A percentile compares a stretch with the other conserved stretches of the same genome.
Conservation (phyloP, 768 basidiomycete genomes). For the Boletus edulis region DNA sequence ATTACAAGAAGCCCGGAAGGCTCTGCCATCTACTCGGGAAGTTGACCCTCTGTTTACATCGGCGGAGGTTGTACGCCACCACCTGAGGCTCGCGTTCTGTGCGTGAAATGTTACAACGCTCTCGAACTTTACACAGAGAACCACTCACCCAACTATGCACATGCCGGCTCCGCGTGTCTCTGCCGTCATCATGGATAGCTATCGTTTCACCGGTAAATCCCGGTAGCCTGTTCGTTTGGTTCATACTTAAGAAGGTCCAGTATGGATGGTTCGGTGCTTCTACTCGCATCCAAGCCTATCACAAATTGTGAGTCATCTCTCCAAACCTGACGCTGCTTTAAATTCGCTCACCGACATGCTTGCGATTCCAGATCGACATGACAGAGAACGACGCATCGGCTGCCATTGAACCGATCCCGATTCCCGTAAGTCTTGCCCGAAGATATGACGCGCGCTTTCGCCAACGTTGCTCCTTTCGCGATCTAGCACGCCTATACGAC, state of each 20-base stretch:
- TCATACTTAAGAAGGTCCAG: background rate
- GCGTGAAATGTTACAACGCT: too few relatives aligned
- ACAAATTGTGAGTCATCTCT: background rate
- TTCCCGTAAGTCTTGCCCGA: constrained; percentile 14
- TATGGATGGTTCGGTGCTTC: too few relatives aligned
- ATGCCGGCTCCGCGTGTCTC: constrained; percentile 14
- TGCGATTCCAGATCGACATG: constrained; percentile 2
- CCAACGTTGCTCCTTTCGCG: background rate
- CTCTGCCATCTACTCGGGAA: background rate
- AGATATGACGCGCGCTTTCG: background rate
- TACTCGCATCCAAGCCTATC: too few relatives aligned
- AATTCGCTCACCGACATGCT: background rate
- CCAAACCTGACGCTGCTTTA: background rate
- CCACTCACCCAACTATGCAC: background rate
- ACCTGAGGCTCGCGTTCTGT: background rate
- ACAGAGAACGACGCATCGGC: background rate
- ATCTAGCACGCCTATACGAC: constrained; percentile 9
- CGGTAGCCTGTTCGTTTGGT: background rate
- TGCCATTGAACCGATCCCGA: background rate
- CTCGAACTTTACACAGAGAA: background rate
- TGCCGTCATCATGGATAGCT: background rate
- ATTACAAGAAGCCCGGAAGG: background rate
- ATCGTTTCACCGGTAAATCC: background rate
- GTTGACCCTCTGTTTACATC: background rate
- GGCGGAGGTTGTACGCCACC: background rate